Evolutionary conservation across 1,139 yeast species (phyloP), one percentile per base, ranked within the genome.

Genomic region (Entelexis paramagnoliae): DNA sequence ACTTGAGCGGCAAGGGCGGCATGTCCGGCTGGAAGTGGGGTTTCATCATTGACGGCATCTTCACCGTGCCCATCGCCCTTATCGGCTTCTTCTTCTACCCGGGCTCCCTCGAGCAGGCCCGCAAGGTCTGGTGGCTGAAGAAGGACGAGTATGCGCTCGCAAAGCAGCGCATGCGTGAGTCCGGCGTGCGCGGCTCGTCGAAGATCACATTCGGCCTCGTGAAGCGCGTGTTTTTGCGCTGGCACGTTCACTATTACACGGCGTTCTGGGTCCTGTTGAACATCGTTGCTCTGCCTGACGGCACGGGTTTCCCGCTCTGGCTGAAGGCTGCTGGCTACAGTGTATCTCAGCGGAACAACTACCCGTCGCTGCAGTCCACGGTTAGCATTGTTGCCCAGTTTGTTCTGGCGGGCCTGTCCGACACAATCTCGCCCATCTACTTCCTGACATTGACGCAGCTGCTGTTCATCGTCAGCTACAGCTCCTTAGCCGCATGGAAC

Each of bases 41-140:
- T 60, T 77, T 76, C 54, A 69, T 77, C 22, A 68, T 77, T 55
- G 80, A 77, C 59, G 80, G 78, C 4, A 64, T 73, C 16, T 68
- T 78, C 45, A 71, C 79, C 3, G 64, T 75, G 32, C 80, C 80
- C 0, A 78, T 83, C 50, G 87, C 83, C 14, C 28, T 82, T 22
- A 65, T 79, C 55, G 89, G 89, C 0, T 59, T 61, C 74, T 38
- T 46, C 6, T 13, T 56, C 55, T 71, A 81, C 56, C 91, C 91
- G 1, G 89, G 88, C 46, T 80, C 84, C 32, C 88, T 89, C 1
- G 58, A 60, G 14, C 68, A 66, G 19, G 73, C 77, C 22, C 63
- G 63, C 42, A 61, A 59, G 26, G 54, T 62, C 1, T 60, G 60
- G 56, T 68, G 69, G 66, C 56, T 67, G 14, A 55, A 55, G 10